These are phyloP conservation scores for Aurantiochytrium sp. DNA, from an alignment of 108 stramenopile species.

Conservation along the genomic window DNA sequence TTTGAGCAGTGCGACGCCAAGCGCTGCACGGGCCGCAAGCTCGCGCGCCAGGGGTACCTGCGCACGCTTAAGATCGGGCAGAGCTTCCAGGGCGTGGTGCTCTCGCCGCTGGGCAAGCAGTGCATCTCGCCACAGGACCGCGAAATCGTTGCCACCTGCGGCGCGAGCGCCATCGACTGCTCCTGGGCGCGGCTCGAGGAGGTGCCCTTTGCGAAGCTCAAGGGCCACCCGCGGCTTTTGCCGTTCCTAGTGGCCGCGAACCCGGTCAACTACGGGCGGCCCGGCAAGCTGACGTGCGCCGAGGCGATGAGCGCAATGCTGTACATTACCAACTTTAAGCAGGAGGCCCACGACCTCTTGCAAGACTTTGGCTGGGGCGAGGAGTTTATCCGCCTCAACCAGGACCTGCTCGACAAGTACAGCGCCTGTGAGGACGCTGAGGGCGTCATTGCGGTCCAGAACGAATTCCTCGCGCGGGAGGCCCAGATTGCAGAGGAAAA, in stretches of 20 bases:
- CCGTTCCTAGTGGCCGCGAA: constrained; percentile 98
- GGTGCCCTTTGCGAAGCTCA: constrained; percentile 86
- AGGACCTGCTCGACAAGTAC: constrained; percentile 77
- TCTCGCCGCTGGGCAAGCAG: constrained; percentile 78
- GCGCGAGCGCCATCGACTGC: constrained; percentile 92
- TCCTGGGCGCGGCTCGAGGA: constrained; percentile 89
- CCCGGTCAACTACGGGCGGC: constrained; percentile 93
- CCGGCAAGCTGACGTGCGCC: constrained; percentile 73
- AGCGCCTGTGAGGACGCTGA: constrained; percentile 61
- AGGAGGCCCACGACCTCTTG: constrained; percentile 77
- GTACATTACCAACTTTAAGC: constrained; percentile 63
- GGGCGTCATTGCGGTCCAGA: constrained; percentile 76
- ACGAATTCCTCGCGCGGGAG: constrained; percentile 64
- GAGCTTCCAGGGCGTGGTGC: constrained; percentile 85
- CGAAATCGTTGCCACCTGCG: constrained; percentile 50
- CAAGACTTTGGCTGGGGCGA: constrained; percentile 89
- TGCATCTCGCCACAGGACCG: constrained; percentile 84
- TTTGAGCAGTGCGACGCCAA: constrained; percentile 98
- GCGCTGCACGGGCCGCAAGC: constrained; percentile 85
- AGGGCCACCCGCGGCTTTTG: constrained; percentile 86
- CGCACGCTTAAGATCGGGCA: constrained; percentile 66
- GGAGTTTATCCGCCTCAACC: constrained; percentile 83
- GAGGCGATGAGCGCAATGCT: constrained; percentile 82
- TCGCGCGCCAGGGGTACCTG: constrained; percentile 65
- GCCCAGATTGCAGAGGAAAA: background rate